phyloP scores from a whole-genome alignment of 306 rosid genomes.

The Rosa lucieae region DNA sequence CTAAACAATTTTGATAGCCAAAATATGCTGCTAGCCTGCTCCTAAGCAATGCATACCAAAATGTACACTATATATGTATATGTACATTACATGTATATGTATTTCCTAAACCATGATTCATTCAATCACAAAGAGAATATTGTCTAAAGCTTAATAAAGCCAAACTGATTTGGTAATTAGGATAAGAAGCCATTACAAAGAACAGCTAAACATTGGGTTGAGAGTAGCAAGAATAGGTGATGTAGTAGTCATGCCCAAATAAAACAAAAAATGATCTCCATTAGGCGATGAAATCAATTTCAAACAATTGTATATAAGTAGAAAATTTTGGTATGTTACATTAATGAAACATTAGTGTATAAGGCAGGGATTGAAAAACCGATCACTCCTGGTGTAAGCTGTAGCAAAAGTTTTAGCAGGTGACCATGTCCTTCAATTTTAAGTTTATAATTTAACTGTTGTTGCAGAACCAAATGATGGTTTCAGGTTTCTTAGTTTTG shows the following conservation, averaged over 20 bases:
- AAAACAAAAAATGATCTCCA: background rate
- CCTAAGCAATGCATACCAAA: background rate
- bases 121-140: background rate
- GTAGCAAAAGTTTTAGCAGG: background rate
- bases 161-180: background rate
- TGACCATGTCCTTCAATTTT: background rate
- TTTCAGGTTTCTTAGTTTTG: background rate
- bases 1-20: background rate
- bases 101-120: background rate
- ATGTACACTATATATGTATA: background rate
- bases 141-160: background rate
- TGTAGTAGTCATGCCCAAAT: background rate
- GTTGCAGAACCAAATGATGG: background rate
- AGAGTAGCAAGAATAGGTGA: background rate
- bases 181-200: slow-evolving; percentile 5
- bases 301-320: background rate
- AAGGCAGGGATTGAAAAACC: background rate
- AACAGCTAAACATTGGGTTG: background rate
- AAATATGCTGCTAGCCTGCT: background rate
- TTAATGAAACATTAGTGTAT: background rate
- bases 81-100: background rate
- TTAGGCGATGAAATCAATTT: slow-evolving; percentile 10
- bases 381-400: background rate
- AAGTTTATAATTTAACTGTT: background rate
- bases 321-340: background rate